Percentiles rank a stretch among this genome's conserved stretches.
Conservation (phyloP, 2,329 filamentous ascomycete species). For the Mariannaea sp. region DNA sequence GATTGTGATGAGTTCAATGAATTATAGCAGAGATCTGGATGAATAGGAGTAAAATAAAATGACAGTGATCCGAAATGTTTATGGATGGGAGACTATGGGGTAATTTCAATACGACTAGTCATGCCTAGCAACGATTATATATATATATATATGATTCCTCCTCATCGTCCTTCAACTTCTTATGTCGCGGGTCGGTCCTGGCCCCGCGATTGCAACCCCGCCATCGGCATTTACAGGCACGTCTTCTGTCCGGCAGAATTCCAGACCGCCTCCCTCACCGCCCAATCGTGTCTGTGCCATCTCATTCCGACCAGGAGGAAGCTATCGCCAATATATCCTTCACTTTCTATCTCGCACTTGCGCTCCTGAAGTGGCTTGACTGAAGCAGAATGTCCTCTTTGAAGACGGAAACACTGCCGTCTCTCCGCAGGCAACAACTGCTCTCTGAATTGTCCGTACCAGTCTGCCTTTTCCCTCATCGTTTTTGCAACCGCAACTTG, state of each 20-base stretch:
- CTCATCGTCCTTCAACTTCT: no score
- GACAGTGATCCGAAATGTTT: conserved; percentile 22
- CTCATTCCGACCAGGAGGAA: conserved; percentile 1
- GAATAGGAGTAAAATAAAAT: conserved; percentile 12
- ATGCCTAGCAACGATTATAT: not conserved
- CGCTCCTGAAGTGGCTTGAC: not conserved
- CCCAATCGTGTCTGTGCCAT: conserved; percentile 15
- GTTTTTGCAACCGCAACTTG: conserved; percentile 5
- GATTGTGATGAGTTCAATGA: not conserved
- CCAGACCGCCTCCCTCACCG: conserved; percentile 38
- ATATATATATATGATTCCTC: no score
- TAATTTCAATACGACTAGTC: conserved; percentile 13
- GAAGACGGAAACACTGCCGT: conserved; percentile 54
- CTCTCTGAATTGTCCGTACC: conserved; percentile 77
- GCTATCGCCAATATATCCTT: not conserved
- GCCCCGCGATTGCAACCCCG: conserved; percentile 35
- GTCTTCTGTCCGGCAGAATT: conserved; percentile 36
- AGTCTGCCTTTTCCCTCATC: conserved; percentile 8
- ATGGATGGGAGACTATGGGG: conserved; percentile 28
- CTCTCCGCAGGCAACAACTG: conserved; percentile 74
- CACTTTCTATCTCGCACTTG: not conserved
- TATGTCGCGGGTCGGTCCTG: no score
- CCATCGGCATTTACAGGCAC: conserved; percentile 20
- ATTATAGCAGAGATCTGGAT: not conserved
- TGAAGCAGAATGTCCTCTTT: conserved; percentile 48